phyloP scores from a whole-genome alignment of 2,329 filamentous ascomycete species.

The Epichloe sibirici region DNA sequence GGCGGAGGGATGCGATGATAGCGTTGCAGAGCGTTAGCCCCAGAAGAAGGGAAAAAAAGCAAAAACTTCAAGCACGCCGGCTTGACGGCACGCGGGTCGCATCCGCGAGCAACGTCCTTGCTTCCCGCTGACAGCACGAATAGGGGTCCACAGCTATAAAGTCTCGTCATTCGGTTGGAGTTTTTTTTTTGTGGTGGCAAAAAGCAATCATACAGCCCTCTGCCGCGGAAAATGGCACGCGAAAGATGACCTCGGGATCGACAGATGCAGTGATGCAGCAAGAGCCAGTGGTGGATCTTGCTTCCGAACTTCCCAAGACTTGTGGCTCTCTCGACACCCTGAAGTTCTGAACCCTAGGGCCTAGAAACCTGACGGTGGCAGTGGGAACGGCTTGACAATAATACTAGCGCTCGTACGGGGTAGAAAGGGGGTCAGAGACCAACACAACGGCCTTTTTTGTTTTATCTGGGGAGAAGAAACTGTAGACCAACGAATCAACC shows the following conservation, averaged over 20 bases:
- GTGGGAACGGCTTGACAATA: background rate
- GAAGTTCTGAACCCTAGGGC: background rate
- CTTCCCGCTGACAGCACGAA: background rate
- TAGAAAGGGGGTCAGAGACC: slow-evolving; percentile 1
- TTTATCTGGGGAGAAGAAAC: slow-evolving; percentile 2
- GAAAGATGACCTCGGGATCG: background rate
- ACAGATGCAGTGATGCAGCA: background rate
- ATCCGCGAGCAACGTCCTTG: background rate
- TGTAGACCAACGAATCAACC: slow-evolving; percentile 1
- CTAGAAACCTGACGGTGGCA: slow-evolving; percentile 3
- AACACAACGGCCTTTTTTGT: background rate
- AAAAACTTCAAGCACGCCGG: background rate
- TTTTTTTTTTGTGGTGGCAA: background rate
- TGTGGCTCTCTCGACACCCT: background rate
- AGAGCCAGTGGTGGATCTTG: background rate
- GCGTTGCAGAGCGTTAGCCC: background rate
- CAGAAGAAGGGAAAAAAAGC: background rate
- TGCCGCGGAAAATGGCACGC: background rate
- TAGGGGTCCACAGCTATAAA: background rate
- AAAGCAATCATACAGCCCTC: background rate
- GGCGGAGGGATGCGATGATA: background rate
- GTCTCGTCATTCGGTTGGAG: background rate
- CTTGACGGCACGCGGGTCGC: background rate
- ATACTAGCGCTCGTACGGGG: background rate
- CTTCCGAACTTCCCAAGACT: background rate